Evolutionary conservation across 1,139 yeast genomes (phyloP).

Genomic region (Hyphopichia pseudoburtonii): DNA sequence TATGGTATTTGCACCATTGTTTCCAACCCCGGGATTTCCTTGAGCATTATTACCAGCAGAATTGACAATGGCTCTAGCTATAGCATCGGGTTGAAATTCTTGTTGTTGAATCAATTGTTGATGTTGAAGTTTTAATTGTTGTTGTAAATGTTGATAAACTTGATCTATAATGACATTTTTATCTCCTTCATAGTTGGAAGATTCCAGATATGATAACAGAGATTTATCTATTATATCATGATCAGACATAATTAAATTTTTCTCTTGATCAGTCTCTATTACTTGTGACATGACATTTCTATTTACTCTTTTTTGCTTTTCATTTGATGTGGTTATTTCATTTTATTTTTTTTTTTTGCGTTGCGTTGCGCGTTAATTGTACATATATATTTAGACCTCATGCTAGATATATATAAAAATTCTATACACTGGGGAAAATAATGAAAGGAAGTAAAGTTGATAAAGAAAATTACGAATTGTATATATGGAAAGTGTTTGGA

Average conservation of each 20-base stretch:
- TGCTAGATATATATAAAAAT: background rate
- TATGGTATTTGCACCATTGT: constrained; percentile 1
- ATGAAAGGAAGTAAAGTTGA: background rate
- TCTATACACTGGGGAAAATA: background rate
- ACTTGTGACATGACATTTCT: no score
- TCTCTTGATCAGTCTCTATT: no score
- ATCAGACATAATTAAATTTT: no score
- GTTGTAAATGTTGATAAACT: constrained; percentile 23
- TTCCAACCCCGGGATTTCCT: background rate
- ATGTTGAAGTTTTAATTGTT: constrained; percentile 32
- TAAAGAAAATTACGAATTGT: constrained; percentile 2
- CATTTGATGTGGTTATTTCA: background rate
- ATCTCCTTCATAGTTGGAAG: background rate
- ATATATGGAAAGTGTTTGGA: background rate
- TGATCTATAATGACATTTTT: constrained; percentile 2
- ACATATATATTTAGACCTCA: background rate
- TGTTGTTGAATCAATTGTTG: constrained; percentile 30
- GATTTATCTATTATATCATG: background rate
- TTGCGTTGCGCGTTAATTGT: background rate
- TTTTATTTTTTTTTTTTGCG: constrained; percentile 1
- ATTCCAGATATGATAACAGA: background rate
- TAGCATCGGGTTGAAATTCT: no score
- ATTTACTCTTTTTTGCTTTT: background rate
- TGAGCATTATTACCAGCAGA: background rate
- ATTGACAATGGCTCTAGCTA: no score